Conservation (phyloP, 2,329 filamentous ascomycete genomes). For the Botrytis medusae region DNA sequence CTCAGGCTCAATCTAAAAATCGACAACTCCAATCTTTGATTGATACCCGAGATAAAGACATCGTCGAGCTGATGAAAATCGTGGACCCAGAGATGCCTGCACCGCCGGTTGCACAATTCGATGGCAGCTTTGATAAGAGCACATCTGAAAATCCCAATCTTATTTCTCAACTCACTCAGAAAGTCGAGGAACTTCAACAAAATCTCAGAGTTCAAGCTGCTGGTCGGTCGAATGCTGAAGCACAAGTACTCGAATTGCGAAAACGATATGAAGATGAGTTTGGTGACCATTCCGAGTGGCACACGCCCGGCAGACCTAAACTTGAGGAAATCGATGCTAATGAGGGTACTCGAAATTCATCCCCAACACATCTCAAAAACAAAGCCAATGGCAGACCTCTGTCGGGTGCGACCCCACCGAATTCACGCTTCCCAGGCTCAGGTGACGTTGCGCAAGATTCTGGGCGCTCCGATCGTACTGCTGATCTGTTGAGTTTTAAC, state of each 20-base stretch:
- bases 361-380: slow-evolving; percentile 66
- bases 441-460: slow-evolving; percentile 68
- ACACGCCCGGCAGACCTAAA: slow-evolving; percentile 66
- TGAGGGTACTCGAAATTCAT: slow-evolving; percentile 70
- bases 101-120: slow-evolving; percentile 51
- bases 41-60: slow-evolving; percentile 76
- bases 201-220: slow-evolving; percentile 82
- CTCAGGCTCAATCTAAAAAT: slow-evolving; percentile 81
- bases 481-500: slow-evolving; percentile 80
- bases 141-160: slow-evolving; percentile 53
- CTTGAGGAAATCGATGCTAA: slow-evolving; percentile 87
- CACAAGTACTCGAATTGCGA: slow-evolving; percentile 76
- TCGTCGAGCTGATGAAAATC: slow-evolving; percentile 79
- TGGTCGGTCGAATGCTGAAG: slow-evolving; percentile 77
- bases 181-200: slow-evolving; percentile 85
- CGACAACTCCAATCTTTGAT: slow-evolving; percentile 77
- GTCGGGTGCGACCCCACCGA: slow-evolving; percentile 76
- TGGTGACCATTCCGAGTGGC: slow-evolving; percentile 60
- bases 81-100: slow-evolving; percentile 69
- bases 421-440: slow-evolving; percentile 66
- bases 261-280: slow-evolving; percentile 71
- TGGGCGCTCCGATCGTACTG: slow-evolving; percentile 77
- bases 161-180: slow-evolving; percentile 81
- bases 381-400: slow-evolving; percentile 58
- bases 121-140: slow-evolving; percentile 58